These are phyloP conservation scores for Yamadazyma epiphylla DNA, from an alignment of 1,139 yeast species.

Conservation along the genomic window DNA sequence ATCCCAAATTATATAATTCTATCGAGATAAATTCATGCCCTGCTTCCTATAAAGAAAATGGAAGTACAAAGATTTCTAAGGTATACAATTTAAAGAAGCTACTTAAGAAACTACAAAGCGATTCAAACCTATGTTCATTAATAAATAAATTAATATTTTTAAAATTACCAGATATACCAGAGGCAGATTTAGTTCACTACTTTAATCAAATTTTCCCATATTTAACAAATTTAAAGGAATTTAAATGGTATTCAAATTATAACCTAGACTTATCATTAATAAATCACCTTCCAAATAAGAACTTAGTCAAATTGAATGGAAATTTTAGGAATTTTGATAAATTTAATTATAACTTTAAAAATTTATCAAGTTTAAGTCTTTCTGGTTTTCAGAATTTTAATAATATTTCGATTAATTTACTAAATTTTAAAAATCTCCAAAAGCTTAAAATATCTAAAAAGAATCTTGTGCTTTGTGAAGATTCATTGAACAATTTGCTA, in stretches of 20 bases:
- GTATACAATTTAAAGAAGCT: slow-evolving; percentile 19
- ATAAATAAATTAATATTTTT: slow-evolving; percentile 15
- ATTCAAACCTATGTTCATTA: slow-evolving; percentile 12
- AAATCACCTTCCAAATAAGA: slow-evolving; percentile 11
- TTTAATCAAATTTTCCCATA: slow-evolving; percentile 16
- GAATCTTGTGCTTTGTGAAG: slow-evolving; percentile 12
- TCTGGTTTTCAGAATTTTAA: slow-evolving; percentile 16
- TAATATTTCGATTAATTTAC: slow-evolving; percentile 13
- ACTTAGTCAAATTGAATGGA: slow-evolving; percentile 16
- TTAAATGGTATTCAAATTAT: slow-evolving; percentile 21
- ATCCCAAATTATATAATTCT: slow-evolving; percentile 18
- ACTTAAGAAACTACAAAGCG: slow-evolving; percentile 14
- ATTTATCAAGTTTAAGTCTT: slow-evolving; percentile 15
- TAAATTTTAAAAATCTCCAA: slow-evolving; percentile 12
- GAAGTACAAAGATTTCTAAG: slow-evolving; percentile 12
- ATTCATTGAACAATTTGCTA: slow-evolving; percentile 11
- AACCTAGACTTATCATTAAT: slow-evolving; percentile 13
- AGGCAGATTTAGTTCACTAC: slow-evolving; percentile 16
- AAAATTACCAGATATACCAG: slow-evolving; percentile 26
- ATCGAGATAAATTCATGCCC: slow-evolving; percentile 19
- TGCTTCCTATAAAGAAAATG: slow-evolving; percentile 1
- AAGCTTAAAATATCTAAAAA: slow-evolving; percentile 16
- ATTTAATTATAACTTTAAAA: slow-evolving; percentile 6
- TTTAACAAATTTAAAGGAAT: slow-evolving; percentile 16
- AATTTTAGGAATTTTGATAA: slow-evolving; percentile 16